A percentile compares a stretch with the other conserved stretches of the same genome.
Conservation (phyloP, 176 grass and related monocot species). For the Oryza punctata region DNA sequence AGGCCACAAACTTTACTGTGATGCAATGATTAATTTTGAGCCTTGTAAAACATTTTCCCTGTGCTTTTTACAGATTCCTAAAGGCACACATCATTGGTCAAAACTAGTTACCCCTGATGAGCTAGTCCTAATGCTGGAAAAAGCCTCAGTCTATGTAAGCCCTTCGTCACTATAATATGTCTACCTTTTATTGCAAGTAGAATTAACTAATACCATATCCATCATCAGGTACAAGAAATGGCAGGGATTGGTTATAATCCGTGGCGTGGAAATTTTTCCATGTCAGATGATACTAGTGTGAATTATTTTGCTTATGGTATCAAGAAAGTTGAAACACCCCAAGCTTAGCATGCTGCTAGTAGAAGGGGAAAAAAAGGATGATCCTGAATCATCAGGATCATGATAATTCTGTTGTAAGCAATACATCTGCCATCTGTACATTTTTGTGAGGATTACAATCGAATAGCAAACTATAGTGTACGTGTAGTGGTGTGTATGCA, state of each 20-base stretch:
- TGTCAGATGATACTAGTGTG: slow-evolving; percentile 83
- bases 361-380: neutral
- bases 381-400: neutral
- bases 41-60: slow-evolving; percentile 26
- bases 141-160: slow-evolving; percentile 75
- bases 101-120: slow-evolving; percentile 80
- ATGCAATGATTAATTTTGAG: neutral
- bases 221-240: slow-evolving; percentile 81
- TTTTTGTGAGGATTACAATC: neutral
- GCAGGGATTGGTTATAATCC: slow-evolving; percentile 85
- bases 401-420: slow-evolving; percentile 1
- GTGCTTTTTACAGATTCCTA: slow-evolving; percentile 66
- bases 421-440: neutral
- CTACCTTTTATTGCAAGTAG: neutral
- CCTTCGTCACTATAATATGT: neutral
- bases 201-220: slow-evolving; percentile 33
- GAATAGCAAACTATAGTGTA: neutral
- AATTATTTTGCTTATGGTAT: slow-evolving; percentile 81
- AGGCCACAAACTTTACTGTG: neutral
- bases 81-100: slow-evolving; percentile 95
- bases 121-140: slow-evolving; percentile 63
- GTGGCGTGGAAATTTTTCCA: slow-evolving; percentile 56
- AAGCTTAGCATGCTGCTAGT: neutral
- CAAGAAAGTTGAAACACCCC: slow-evolving; percentile 46
- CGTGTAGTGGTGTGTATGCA: too few relatives aligned